Percentiles rank a stretch among this genome's conserved stretches.
Conservation (phyloP, 139 green algal species). For the Diplosphaera chodatii region DNA sequence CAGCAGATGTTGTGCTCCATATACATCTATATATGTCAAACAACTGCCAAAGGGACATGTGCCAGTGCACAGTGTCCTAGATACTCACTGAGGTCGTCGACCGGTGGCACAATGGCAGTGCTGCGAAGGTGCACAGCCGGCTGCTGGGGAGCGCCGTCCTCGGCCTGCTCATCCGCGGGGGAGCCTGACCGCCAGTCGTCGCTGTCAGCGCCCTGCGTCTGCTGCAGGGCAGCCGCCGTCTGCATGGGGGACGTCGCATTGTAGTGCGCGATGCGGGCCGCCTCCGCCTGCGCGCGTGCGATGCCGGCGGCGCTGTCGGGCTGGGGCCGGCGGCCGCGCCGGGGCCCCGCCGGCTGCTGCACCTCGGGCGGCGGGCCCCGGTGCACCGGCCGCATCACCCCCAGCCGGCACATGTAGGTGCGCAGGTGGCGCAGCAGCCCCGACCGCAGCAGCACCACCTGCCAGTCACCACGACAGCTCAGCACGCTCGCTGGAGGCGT, state of each 20-base stretch:
- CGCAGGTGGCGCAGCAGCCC: slow-evolving; percentile 60
- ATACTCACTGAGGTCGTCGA: neutral
- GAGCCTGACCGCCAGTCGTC: neutral
- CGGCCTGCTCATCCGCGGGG: neutral
- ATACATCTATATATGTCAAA: no score
- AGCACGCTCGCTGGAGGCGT: no score
- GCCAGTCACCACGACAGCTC: no score
- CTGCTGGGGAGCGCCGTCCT: neutral
- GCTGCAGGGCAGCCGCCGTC: neutral
- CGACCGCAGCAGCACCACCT: slow-evolving; percentile 50
- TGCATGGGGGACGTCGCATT: neutral
- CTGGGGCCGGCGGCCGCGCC: neutral
- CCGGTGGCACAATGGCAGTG: neutral
- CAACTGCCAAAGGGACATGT: no score
- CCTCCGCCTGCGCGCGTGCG: no score
- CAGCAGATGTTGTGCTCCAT: no score
- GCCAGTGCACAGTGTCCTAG: no score
- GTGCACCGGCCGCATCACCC: neutral
- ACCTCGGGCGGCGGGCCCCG: no score
- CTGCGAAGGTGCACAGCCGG: neutral
- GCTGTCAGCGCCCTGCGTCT: neutral
- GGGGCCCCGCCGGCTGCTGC: neutral
- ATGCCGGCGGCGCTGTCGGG: neutral
- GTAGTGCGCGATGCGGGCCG: neutral
- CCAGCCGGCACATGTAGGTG: slow-evolving; percentile 21